Conservation (phyloP, 208 protist genomes). For the Vickermania spadyakhi region DNA sequence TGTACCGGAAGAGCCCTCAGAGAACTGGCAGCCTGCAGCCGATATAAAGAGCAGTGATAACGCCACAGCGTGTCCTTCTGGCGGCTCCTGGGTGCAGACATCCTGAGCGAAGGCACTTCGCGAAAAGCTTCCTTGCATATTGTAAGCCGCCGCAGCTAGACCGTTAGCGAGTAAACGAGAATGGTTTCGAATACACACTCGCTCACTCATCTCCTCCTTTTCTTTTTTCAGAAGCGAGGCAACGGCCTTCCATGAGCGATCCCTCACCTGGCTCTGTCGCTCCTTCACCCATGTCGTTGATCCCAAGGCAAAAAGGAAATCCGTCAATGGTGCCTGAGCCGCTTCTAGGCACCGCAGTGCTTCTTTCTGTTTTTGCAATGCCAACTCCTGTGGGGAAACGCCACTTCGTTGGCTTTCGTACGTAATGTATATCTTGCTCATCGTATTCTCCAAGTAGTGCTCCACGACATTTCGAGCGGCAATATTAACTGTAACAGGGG, state of each 20-base stretch:
- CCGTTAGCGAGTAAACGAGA: conserved; percentile 14
- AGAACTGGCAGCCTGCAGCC: not conserved
- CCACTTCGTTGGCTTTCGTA: conserved; percentile 25
- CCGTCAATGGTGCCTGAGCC: conserved; percentile 12
- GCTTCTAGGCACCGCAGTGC: conserved; percentile 13
- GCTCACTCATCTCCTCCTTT: conserved; percentile 1
- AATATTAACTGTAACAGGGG: conserved; percentile 7
- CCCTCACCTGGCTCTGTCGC: not conserved
- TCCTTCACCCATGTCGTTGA: not conserved
- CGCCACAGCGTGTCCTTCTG: conserved; percentile 17
- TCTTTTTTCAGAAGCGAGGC: not conserved
- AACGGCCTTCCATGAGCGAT: conserved; percentile 1
- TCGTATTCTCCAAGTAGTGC: conserved; percentile 25
- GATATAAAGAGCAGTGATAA: conserved; percentile 19
- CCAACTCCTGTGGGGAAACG: conserved; percentile 16
- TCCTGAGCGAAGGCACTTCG: not conserved
- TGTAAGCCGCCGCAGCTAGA: conserved; percentile 15
- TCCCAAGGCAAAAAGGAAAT: conserved; percentile 21
- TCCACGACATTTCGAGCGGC: conserved; percentile 13
- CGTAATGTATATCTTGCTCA: conserved; percentile 28
- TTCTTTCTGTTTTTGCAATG: conserved; percentile 11
- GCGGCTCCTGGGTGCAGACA: conserved; percentile 1
- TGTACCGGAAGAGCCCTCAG: not conserved
- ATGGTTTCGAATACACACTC: conserved; percentile 2
- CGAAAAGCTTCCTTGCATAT: conserved; percentile 26